A percentile compares a stretch with the other conserved stretches of the same genome.
Evolutionary conservation across 139 green algal genomes (phyloP).

Genomic region (Chlamydomonas eustigma): DNA sequence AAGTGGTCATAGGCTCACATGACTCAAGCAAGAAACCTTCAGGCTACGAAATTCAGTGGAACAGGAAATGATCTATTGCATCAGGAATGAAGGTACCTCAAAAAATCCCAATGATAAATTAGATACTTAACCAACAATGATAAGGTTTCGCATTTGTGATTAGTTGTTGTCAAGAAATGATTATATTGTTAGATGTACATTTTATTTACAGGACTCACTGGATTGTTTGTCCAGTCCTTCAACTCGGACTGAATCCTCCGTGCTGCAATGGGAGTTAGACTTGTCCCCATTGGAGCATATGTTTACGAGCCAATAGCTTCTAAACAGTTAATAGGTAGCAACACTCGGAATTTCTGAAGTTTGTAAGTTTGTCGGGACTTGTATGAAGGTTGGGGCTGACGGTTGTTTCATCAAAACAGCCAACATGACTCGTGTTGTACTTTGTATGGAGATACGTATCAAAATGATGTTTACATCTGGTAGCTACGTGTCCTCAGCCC

Average conservation of each 20-base stretch:
- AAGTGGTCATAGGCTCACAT: constrained; percentile 74
- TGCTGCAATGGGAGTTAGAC: constrained; percentile 1
- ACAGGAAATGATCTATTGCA: neutral
- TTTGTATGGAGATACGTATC: no score
- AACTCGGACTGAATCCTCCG: constrained; percentile 11
- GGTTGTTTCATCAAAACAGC: no score
- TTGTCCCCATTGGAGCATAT: neutral
- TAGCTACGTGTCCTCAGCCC: no score
- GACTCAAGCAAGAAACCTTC: constrained; percentile 69
- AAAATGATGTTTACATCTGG: no score
- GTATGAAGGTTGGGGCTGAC: no score
- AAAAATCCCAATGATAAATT: neutral
- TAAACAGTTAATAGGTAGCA: no score
- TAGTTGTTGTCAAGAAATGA: neutral
- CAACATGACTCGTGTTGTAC: no score
- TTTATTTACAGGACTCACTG: neutral
- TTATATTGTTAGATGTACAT: neutral
- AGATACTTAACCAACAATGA: neutral
- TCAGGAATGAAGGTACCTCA: neutral
- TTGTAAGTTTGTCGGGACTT: no score
- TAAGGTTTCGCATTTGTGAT: neutral
- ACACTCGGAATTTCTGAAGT: no score
- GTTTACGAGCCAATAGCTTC: no score
- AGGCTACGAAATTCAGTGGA: neutral
- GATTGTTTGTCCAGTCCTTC: constrained; percentile 11